These are phyloP conservation scores for Beauveria sp. DNA, from an alignment of 2,329 filamentous ascomycete species.

Conservation along the genomic window DNA sequence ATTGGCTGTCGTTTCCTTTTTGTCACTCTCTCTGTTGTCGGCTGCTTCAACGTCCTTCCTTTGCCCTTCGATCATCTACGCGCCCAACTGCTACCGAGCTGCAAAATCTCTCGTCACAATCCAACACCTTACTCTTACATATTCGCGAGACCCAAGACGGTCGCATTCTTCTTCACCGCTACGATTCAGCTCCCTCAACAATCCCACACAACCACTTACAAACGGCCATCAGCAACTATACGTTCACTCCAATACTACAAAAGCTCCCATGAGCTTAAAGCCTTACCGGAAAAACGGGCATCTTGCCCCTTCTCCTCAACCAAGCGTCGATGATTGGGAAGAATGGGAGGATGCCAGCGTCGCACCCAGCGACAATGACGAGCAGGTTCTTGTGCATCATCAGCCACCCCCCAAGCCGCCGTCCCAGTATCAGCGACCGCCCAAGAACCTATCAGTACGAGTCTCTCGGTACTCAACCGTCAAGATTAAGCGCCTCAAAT, in stretches of 20 bases:
- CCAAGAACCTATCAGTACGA: constrained; percentile 15
- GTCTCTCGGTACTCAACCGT: constrained; percentile 30
- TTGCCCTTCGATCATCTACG: neutral
- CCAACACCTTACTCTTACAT: too few relatives aligned
- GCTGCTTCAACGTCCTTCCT: neutral
- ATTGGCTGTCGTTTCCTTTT: neutral
- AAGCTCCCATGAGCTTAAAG: neutral
- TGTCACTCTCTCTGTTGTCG: neutral
- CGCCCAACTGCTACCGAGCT: constrained; percentile 1
- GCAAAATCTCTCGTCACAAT: neutral
- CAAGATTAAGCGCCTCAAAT: constrained; percentile 43
- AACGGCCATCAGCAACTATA: neutral
- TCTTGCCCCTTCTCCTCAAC: constrained; percentile 11
- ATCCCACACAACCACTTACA: neutral
- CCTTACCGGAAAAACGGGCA: constrained; percentile 15
- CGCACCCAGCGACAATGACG: constrained; percentile 31
- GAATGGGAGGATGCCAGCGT: constrained; percentile 45
- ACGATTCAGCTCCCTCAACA: neutral
- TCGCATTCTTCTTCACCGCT: neutral
- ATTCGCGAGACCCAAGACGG: too few relatives aligned
- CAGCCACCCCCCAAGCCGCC: neutral
- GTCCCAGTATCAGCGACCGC: neutral
- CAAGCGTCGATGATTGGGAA: constrained; percentile 39
- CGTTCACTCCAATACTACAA: constrained; percentile 2
- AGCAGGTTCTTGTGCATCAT: constrained; percentile 25